Base-by-base conservation (phyloP, 192 early-diverging fungal species). In the Radiomyces spectabilis region DNA sequence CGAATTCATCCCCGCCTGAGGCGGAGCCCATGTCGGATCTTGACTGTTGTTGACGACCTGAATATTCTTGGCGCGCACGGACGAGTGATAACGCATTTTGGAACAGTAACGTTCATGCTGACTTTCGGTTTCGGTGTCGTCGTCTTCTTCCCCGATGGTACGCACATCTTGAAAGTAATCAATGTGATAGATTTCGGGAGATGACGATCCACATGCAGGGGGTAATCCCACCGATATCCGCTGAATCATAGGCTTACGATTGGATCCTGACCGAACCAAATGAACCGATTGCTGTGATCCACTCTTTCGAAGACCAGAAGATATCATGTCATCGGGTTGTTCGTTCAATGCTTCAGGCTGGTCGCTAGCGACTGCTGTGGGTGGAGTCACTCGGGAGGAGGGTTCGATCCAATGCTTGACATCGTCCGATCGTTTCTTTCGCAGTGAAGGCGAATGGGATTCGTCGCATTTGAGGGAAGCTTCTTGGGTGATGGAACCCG, bases 341-440 rank as follows among this genome's bases (percentile, higher is more conserved):
- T 15, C 7, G 18, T 43, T 43, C 42, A 43, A 21, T 43, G 5
- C 24, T 21, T 6, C 6, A 21, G 18, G 15, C 42, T 15, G 35
- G 35, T 8, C n/a, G n/a, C n/a, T 8, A n/a, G 8, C n/a, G 35
- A n/a, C n/a, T 37, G 9, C 9, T 37, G 35, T 8, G 8, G 35
- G 15, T 15, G 18, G 42, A 43, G 42, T 16, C 9, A 24, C 24
- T 43, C 24, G 15, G 8, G 42, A 16, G 15, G 42, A 24, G 18
- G 6, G 6, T 16, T 43, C 35, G 35, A 48, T 48, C 46, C 46
- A 48, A 48, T 48, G 24, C 24, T 48, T 48, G 5, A 48, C 21
- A 15, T 48, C 46, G 15, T 48, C 46, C 12, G 46, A 48, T 5
- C 46, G 46, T 22, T 48, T 48, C 24, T 48, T 48, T 26, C n/a